Evolutionary conservation across 1,284 basidiomycete genomes (phyloP).

Genomic region (Ganoderma leucocontextum): DNA sequence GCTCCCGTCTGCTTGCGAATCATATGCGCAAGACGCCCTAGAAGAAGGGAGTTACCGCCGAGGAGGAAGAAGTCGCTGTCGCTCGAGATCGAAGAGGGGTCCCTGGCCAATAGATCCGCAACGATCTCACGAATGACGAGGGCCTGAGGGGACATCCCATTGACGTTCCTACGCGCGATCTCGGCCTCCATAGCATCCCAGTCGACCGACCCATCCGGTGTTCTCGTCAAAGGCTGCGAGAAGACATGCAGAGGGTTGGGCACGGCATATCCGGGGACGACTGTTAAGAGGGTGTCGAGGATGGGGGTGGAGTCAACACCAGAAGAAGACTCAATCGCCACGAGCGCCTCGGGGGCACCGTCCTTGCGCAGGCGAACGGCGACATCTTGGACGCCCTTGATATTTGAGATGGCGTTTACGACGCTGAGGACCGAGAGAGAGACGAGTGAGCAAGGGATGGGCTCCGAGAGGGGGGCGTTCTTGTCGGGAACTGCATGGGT

Average conservation of each 20-base stretch:
- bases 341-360: constrained; percentile 47
- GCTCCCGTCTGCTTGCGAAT: constrained; percentile 51
- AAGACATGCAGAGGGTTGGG: constrained; percentile 46
- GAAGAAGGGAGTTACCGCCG: constrained; percentile 54
- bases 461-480: constrained; percentile 45
- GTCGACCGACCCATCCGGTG: constrained; percentile 40
- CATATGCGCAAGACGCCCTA: constrained; percentile 52
- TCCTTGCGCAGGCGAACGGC: constrained; percentile 47
- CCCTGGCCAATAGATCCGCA: constrained; percentile 48
- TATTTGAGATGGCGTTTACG: constrained; percentile 52
- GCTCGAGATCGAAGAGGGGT: constrained; percentile 44
- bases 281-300: constrained; percentile 30
- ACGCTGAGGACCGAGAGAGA: constrained; percentile 45
- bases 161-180: constrained; percentile 39
- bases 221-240: constrained; percentile 22
- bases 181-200: constrained; percentile 47
- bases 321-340: constrained; percentile 35
- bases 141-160: constrained; percentile 45
- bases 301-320: constrained; percentile 32
- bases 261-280: constrained; percentile 46
- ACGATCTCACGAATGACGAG: constrained; percentile 51
- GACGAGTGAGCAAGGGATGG: constrained; percentile 48
- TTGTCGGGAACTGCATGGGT: constrained; percentile 43
- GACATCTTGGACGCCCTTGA: constrained; percentile 60
- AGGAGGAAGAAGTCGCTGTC: constrained; percentile 55